phyloP scores from a whole-genome alignment of 2,329 filamentous ascomycete genomes.

The Chaetomiaceae sp. region DNA sequence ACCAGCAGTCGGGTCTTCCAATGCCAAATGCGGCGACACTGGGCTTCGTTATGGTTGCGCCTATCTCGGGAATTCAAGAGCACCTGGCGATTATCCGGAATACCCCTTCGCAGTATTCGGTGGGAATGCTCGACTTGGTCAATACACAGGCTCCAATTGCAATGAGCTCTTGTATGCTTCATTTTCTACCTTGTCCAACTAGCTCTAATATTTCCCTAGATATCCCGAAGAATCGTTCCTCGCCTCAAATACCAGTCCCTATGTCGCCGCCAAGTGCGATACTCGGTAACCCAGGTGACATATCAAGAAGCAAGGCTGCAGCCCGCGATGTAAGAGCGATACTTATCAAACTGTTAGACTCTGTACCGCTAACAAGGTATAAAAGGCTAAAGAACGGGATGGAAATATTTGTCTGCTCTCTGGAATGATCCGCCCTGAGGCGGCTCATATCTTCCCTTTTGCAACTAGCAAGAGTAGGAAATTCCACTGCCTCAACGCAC shows the following conservation, averaged over 20 bases:
- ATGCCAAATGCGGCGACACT: background rate
- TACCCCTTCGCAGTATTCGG: too few relatives aligned
- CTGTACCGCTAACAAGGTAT: background rate
- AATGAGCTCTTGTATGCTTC: too few relatives aligned
- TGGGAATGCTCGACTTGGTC: too few relatives aligned
- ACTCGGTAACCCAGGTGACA: too few relatives aligned
- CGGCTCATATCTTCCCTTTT: slow-evolving; percentile 15
- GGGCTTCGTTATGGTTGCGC: background rate
- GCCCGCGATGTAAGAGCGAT: background rate
- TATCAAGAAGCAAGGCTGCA: background rate
- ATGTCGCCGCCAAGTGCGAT: too few relatives aligned
- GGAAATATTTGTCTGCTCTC: slow-evolving; percentile 11
- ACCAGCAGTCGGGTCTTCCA: background rate
- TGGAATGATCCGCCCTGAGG: slow-evolving; percentile 8
- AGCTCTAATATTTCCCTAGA: too few relatives aligned
- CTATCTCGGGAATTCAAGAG: background rate
- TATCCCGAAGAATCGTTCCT: too few relatives aligned
- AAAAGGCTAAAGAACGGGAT: slow-evolving; percentile 7
- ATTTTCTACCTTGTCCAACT: too few relatives aligned
- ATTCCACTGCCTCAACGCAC: background rate
- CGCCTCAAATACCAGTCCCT: too few relatives aligned
- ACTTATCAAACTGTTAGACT: background rate
- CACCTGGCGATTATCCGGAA: too few relatives aligned
- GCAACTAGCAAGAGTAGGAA: slow-evolving; percentile 5
- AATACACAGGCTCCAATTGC: too few relatives aligned